A percentile compares a stretch with the other conserved stretches of the same genome.
Conservation (phyloP, 2,329 filamentous ascomycete genomes). For the Dactylellina haptotyla region DNA sequence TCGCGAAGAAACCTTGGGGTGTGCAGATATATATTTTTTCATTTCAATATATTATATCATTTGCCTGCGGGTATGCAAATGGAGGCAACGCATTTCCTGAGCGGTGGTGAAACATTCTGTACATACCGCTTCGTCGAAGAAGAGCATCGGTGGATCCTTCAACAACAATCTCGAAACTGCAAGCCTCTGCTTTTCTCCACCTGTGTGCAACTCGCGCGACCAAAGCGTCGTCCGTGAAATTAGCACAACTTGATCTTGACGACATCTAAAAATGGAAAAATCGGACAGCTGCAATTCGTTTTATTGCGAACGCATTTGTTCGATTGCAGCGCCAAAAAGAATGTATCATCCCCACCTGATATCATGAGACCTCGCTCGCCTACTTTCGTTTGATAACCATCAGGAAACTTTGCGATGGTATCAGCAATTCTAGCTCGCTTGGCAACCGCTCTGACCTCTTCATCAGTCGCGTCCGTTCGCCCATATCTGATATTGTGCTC, state of each 20-base stretch:
- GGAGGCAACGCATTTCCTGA: slow-evolving; percentile 54
- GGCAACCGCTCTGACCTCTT: slow-evolving; percentile 79
- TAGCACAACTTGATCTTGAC: slow-evolving; percentile 8
- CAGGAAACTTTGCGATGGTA: slow-evolving; percentile 79
- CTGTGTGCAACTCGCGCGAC: slow-evolving; percentile 40
- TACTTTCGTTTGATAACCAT: slow-evolving; percentile 90
- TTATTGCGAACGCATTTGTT: slow-evolving; percentile 5
- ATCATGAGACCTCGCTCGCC: slow-evolving; percentile 98
- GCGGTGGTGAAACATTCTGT: slow-evolving; percentile 57
- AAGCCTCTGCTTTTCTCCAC: slow-evolving; percentile 90
- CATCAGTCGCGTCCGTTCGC: slow-evolving; percentile 77
- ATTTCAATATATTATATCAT: slow-evolving; percentile 16
- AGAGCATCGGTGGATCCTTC: slow-evolving; percentile 88
- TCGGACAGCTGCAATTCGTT: background rate
- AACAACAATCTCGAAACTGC: slow-evolving; percentile 84
- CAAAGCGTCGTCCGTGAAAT: slow-evolving; percentile 41
- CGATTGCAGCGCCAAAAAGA: background rate
- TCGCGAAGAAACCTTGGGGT: background rate
- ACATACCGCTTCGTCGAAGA: slow-evolving; percentile 90
- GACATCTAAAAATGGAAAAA: slow-evolving; percentile 33
- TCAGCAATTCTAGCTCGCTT: slow-evolving; percentile 85
- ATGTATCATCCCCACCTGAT: slow-evolving; percentile 70
- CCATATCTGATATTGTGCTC: slow-evolving; percentile 96
- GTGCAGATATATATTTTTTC: no score
- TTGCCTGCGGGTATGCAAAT: background rate